Evolutionary conservation across 768 basidiomycete genomes (phyloP), one percentile per base, ranked within the genome.

Genomic region (Termitomyces heimii): DNA sequence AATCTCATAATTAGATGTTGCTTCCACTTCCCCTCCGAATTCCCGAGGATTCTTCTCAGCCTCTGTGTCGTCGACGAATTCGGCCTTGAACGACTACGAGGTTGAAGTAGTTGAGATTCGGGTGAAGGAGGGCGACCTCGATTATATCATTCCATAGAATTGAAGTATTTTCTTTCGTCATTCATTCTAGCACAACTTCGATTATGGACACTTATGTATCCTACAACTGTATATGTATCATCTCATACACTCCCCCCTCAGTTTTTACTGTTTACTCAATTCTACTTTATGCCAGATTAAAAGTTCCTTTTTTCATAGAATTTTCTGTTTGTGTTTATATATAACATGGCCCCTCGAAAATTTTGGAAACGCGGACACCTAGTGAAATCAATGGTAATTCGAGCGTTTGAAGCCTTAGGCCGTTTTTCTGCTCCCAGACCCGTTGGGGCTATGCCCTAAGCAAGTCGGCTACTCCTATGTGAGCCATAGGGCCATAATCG

Each of bases 41-140:
- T 81, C 85, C 20, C 73, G 68, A 53, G 82, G 84, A 57, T 86
- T 85, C 69, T 74, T 85, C 64, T 85, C 85, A 56, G 82, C 83
- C 51, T 87, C 87, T 43, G 80, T 81, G 39, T 85, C 87, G 13
- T 86, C 88, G 51, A 81, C 80, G 48, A 82, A 82, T 68, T 82
- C 84, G 45, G 81, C 81, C 54, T 70, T 88, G 61, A 82, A 80
- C 60, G 88, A 89, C 63, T 91, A 89, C 62, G 89, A 92, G 67
- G 84, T 92, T 58, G 90, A 93, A 70, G 90, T 92, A 37, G 91
- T 89, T 63, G 89, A 92, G 74, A 94, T 93, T 69, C 80, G 90
- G 58, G 88, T 93, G 58, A 77, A 81, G 60, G 90, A 90, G 65
- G 87, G 82, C 51, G 91, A 93, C 64, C 73, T 92, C 50, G 81